These are phyloP conservation scores for Leccinum longicurvipes DNA, from an alignment of 768 basidiomycete genomes.

Conservation along the genomic window DNA sequence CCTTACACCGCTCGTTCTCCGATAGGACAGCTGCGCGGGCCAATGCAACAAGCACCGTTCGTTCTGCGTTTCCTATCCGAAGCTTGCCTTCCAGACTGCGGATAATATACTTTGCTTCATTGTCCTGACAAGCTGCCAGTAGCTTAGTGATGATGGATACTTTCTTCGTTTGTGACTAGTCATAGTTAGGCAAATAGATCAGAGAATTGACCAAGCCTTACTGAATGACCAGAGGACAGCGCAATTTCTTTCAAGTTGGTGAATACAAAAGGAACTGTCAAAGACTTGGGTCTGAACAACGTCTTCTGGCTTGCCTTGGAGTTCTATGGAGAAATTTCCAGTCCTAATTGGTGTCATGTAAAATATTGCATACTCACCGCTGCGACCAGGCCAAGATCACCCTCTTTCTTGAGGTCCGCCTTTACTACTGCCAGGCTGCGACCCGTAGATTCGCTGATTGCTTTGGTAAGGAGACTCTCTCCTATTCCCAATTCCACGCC, in stretches of 20 bases:
- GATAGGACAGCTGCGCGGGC: conserved; percentile 87
- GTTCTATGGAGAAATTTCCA: conserved; percentile 48
- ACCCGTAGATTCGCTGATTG: conserved; percentile 94
- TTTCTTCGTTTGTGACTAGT: conserved; percentile 90
- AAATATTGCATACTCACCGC: conserved; percentile 52
- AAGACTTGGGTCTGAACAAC: conserved; percentile 88
- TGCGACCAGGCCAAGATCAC: conserved; percentile 95
- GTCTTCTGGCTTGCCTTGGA: conserved; percentile 93
- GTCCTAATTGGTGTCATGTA: neutral
- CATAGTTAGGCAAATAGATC: neutral
- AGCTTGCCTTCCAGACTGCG: conserved; percentile 96
- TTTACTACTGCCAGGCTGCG: conserved; percentile 80
- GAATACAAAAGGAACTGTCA: conserved; percentile 89
- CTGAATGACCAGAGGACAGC: conserved; percentile 76
- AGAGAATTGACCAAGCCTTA: conserved; percentile 27
- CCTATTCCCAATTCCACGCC: conserved; percentile 96
- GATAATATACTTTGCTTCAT: conserved; percentile 95
- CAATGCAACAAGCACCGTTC: conserved; percentile 91
- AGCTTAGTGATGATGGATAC: conserved; percentile 93
- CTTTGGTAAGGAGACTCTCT: conserved; percentile 90
- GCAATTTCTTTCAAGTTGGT: conserved; percentile 90
- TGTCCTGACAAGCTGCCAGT: conserved; percentile 84
- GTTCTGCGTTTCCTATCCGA: conserved; percentile 94
- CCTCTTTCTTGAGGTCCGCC: conserved; percentile 89
- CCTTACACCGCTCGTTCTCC: conserved; percentile 61